Percentiles rank a stretch among this genome's conserved stretches.
Evolutionary conservation across 2,329 filamentous ascomycete genomes (phyloP).

Genomic region (Fusarium chuoi): DNA sequence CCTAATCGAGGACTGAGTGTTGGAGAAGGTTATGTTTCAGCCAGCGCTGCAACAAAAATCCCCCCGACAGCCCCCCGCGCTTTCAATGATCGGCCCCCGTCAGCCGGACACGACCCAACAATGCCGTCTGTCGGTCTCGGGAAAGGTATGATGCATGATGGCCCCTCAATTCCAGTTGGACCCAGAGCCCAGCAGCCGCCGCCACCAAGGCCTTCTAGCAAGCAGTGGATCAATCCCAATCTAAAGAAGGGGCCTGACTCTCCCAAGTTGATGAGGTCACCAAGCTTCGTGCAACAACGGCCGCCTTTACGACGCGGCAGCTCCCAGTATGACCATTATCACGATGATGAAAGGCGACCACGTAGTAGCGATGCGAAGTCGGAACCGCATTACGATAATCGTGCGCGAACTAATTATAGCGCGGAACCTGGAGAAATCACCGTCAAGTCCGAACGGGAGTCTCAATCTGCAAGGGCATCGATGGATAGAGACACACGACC

Average conservation of each 20-base stretch:
- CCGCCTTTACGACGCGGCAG: constrained; percentile 51
- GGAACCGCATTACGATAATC: constrained; percentile 52
- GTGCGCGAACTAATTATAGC: constrained; percentile 53
- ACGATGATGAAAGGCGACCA: constrained; percentile 57
- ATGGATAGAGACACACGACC: constrained; percentile 39
- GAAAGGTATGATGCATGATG: constrained; percentile 54
- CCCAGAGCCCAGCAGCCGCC: constrained; percentile 63
- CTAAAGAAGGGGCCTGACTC: constrained; percentile 63
- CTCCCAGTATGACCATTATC: constrained; percentile 50
- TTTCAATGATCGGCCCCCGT: constrained; percentile 60
- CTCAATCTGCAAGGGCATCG: constrained; percentile 46
- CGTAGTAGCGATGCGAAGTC: constrained; percentile 65
- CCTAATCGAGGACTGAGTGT: constrained; percentile 56
- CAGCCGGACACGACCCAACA: constrained; percentile 53
- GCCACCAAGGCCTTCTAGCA: constrained; percentile 61
- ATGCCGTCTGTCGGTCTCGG: constrained; percentile 54
- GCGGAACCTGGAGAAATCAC: constrained; percentile 61
- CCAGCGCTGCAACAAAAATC: constrained; percentile 54
- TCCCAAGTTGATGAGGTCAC: constrained; percentile 61
- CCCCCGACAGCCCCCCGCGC: constrained; percentile 66
- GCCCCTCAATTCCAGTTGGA: constrained; percentile 62
- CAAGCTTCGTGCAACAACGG: constrained; percentile 59
- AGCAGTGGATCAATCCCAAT: constrained; percentile 69
- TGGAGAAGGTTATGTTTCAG: constrained; percentile 46
- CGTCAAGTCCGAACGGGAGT: constrained; percentile 54